A percentile compares a stretch with the other conserved stretches of the same genome.
phyloP scores from a whole-genome alignment of 2,329 filamentous ascomycete species.

The Colletotrichum falcatum region DNA sequence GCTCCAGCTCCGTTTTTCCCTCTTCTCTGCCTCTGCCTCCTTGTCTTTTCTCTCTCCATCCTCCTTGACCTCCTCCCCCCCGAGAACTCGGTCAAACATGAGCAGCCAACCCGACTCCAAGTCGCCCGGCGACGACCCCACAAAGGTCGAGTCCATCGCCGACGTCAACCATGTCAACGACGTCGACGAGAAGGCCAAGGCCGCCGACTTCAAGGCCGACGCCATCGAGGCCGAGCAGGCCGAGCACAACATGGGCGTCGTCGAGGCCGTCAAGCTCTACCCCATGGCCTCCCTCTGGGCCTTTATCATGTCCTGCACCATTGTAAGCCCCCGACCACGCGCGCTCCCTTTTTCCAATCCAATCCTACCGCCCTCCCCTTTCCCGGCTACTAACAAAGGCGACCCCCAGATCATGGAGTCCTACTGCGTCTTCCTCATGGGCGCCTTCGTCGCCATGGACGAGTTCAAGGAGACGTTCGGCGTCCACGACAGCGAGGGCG shows the following conservation, averaged over 20 bases:
- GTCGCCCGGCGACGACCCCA: slow-evolving; percentile 27
- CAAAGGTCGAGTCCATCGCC: slow-evolving; percentile 30
- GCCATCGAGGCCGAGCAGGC: slow-evolving; percentile 68
- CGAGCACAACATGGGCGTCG: slow-evolving; percentile 51
- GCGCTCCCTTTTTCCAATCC: too few species aligned
- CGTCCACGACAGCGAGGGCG: slow-evolving; percentile 47
- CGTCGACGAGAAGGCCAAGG: slow-evolving; percentile 52
- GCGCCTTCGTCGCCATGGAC: slow-evolving; percentile 66
- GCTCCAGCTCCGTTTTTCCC: neutral
- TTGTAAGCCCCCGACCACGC: slow-evolving; percentile 53
- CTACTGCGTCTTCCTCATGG: slow-evolving; percentile 72
- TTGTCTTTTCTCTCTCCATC: slow-evolving; percentile 9
- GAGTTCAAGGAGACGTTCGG: slow-evolving; percentile 62
- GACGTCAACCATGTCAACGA: slow-evolving; percentile 26
- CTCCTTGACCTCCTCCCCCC: neutral
- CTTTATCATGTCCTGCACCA: slow-evolving; percentile 54
- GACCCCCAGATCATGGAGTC: slow-evolving; percentile 70
- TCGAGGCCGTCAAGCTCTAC: slow-evolving; percentile 50
- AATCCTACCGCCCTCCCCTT: neutral
- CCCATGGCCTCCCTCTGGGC: slow-evolving; percentile 55
- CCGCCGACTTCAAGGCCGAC: slow-evolving; percentile 60
- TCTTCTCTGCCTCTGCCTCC: neutral
- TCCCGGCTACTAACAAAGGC: slow-evolving; percentile 36
- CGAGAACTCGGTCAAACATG: slow-evolving; percentile 13
- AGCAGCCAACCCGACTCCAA: slow-evolving; percentile 28